Percentiles rank a stretch among this genome's conserved stretches.
Conservation (phyloP, 768 basidiomycete species). For the Hirschioporus abietinus region DNA sequence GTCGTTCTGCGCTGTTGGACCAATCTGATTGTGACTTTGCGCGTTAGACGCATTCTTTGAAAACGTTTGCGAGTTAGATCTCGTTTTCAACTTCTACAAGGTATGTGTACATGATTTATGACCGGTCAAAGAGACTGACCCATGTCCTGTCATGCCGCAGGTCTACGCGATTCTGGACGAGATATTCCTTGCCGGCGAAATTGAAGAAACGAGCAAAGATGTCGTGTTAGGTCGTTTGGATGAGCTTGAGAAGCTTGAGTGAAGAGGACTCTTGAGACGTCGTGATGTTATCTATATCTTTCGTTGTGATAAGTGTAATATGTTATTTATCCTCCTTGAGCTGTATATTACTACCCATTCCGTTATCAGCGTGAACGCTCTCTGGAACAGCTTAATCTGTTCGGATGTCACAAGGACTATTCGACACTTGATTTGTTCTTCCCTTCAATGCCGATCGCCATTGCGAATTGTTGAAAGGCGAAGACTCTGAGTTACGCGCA, state of each 20-base stretch:
- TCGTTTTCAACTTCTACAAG: conserved; percentile 99
- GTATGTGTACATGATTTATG: conserved; percentile 29
- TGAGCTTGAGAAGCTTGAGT: conserved; percentile 91
- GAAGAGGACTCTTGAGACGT: conserved; percentile 14
- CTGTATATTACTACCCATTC: background rate
- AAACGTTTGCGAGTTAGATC: conserved; percentile 96
- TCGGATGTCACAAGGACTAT: too few species aligned
- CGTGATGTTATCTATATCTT: background rate
- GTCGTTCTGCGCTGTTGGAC: background rate
- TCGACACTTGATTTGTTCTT: too few species aligned
- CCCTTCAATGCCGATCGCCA: too few species aligned
- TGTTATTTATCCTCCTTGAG: background rate
- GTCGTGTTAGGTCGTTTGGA: conserved; percentile 90
- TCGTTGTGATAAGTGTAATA: background rate
- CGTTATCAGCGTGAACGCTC: background rate
- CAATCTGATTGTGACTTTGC: background rate
- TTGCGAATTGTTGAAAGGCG: too few species aligned
- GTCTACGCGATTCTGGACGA: conserved; percentile 98
- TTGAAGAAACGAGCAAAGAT: conserved; percentile 97
- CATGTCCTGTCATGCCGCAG: conserved; percentile 32
- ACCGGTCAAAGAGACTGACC: background rate
- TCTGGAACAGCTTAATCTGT: too few species aligned
- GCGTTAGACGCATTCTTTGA: conserved; percentile 90
- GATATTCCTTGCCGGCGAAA: conserved; percentile 96
- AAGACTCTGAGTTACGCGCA: too few species aligned